Base-by-base conservation (phyloP, 805 yeast genomes). In the Kuraishia hungarica region DNA sequence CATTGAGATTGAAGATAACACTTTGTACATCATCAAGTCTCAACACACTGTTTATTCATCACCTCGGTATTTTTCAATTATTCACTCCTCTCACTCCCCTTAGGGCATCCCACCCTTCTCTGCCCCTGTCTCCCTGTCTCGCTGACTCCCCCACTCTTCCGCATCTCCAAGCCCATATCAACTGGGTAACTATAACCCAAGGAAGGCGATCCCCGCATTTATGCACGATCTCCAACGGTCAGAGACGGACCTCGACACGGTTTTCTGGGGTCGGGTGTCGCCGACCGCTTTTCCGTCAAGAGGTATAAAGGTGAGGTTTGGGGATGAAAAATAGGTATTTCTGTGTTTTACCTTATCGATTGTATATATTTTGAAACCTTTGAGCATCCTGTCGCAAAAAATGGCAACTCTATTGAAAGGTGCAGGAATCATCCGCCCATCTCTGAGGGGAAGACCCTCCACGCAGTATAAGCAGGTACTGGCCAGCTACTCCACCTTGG, bases 401-500 rank as follows among this genome's bases (percentile, higher is more conserved):
- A 35, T 35, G 43, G 43, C 43, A 35, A 35, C 43, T 35, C 43
- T 35, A 2, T 35, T 35, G 43, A 35, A 35, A 35, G 43, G 43
- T 15, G 43, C 43, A 35, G 43, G 43, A 13, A 35, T 35, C 43
- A 35, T 35, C 43, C 43, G 43, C 43, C 43, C 43, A 35, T 35
- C 43, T 35, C 43, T 35, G 43, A 6, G 43, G 43, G 43, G 43
- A 35, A 35, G 43, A 13, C 43, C 43, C 43, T 35, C 43, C 8
- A 35, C 43, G 43, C 43, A 35, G 43, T 35, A 35, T 35, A 35
- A 35, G 43, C 43, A 35, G 43, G 43, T 35, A 17, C 43, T 35
- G 43, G 43, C 43, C 43, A 35, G 43, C 35, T 49, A 49, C 51
- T 49, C 51, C 28, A 49, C 50, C 19, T 39, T 59, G 23, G 59